Evolutionary conservation across 257 asterid species (phyloP).

Genomic region (Sherardia arvensis): DNA sequence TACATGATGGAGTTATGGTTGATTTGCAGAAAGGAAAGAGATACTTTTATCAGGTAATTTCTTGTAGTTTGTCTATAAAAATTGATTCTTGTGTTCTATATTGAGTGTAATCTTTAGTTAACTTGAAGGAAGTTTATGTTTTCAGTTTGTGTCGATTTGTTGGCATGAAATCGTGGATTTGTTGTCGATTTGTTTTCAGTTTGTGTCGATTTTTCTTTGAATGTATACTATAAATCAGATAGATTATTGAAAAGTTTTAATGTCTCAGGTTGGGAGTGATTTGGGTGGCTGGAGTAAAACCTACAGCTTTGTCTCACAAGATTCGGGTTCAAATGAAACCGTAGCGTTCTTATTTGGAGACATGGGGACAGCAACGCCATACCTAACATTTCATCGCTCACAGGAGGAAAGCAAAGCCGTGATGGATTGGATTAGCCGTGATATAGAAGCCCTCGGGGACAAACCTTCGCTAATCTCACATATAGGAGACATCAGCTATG

Average conservation of each 20-base stretch:
- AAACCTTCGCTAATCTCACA: slow-evolving; percentile 82
- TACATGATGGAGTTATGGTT: slow-evolving; percentile 75
- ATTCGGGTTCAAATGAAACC: slow-evolving; percentile 45
- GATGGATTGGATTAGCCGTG: slow-evolving; percentile 73
- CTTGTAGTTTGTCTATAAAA: background rate
- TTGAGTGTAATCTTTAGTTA: background rate
- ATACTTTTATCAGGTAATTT: slow-evolving; percentile 61
- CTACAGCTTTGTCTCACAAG: slow-evolving; percentile 56
- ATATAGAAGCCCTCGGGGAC: slow-evolving; percentile 65
- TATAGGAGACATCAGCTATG: slow-evolving; percentile 94
- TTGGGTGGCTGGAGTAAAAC: slow-evolving; percentile 69
- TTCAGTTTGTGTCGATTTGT: background rate
- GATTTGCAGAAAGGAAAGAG: slow-evolving; percentile 51
- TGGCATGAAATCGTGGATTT: background rate
- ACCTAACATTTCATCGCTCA: slow-evolving; percentile 55
- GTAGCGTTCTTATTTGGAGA: slow-evolving; percentile 84
- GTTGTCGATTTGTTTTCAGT: slow-evolving; percentile 1
- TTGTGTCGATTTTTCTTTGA: background rate
- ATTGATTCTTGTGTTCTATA: background rate
- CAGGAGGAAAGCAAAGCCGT: slow-evolving; percentile 78
- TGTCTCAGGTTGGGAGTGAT: slow-evolving; percentile 70
- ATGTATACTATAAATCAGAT: too few relatives aligned
- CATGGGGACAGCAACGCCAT: slow-evolving; percentile 94
- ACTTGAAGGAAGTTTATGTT: background rate
- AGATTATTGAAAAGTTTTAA: background rate